A percentile compares a stretch with the other conserved stretches of the same genome.
Conservation (phyloP, 441 rosid species). For the Populus hybrid region DNA sequence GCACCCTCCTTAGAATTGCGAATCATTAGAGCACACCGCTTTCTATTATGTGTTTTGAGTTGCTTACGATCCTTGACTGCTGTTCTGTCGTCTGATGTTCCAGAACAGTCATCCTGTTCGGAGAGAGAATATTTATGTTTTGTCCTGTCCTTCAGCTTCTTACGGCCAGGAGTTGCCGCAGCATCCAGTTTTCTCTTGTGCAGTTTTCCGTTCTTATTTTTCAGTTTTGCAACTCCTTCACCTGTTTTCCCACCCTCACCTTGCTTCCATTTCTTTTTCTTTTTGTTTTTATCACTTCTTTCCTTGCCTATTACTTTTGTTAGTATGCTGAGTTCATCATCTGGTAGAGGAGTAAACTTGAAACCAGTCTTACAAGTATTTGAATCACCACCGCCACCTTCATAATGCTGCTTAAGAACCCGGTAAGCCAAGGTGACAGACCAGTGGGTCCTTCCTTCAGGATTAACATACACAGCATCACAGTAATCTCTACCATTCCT, state of each 20-base stretch:
- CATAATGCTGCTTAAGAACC: slow-evolving; percentile 49
- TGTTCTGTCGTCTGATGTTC: slow-evolving; percentile 22
- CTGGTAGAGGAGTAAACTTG: slow-evolving; percentile 64
- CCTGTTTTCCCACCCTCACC: slow-evolving; percentile 21
- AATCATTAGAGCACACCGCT: slow-evolving; percentile 56
- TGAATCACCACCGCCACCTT: slow-evolving; percentile 38
- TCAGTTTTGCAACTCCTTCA: slow-evolving; percentile 32
- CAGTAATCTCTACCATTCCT: slow-evolving; percentile 50
- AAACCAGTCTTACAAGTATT: slow-evolving; percentile 40
- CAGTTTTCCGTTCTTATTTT: slow-evolving; percentile 25
- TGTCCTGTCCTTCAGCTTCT: slow-evolving; percentile 26
- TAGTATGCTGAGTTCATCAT: slow-evolving; percentile 65
- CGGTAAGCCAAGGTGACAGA: slow-evolving; percentile 88
- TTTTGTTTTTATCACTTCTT: slow-evolving; percentile 47
- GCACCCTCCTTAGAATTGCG: slow-evolving; percentile 56
- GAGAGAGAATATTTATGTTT: slow-evolving; percentile 23
- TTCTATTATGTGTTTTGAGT: slow-evolving; percentile 50
- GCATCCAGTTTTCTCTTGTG: not conserved
- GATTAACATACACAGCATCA: slow-evolving; percentile 94
- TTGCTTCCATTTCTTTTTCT: slow-evolving; percentile 36
- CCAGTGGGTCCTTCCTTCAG: slow-evolving; percentile 93
- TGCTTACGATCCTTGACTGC: slow-evolving; percentile 42
- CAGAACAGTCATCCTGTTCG: slow-evolving; percentile 22
- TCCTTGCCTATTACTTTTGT: slow-evolving; percentile 40
- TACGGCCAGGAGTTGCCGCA: not conserved